Conservation (phyloP, 163 green algal genomes). For the Scenedesmus sp. region DNA sequence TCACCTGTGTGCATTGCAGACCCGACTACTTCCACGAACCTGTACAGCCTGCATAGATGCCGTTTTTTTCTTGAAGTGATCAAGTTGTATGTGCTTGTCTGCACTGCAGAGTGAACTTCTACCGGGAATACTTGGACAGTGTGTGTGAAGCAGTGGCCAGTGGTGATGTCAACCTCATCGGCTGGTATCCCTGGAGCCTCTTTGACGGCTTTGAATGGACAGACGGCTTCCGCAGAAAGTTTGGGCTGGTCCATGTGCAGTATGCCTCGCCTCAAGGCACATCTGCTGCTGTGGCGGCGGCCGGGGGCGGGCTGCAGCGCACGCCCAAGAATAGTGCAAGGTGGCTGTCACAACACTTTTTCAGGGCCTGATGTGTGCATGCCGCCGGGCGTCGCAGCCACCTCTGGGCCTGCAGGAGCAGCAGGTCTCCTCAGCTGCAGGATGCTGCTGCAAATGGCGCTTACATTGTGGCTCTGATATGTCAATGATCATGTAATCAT, state of each 20-base stretch:
- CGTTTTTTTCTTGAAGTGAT: no score
- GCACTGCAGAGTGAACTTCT: conserved; percentile 31
- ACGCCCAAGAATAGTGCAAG: conserved; percentile 59
- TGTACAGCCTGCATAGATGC: no score
- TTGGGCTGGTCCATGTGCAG: conserved; percentile 76
- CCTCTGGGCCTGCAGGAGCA: no score
- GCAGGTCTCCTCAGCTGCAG: no score
- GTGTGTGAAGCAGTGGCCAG: background rate
- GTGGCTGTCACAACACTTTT: conserved; percentile 55
- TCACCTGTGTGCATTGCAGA: no score
- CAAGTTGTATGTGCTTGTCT: conserved; percentile 48
- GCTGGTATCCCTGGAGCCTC: conserved; percentile 36
- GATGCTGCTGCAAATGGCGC: no score
- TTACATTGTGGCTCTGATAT: no score
- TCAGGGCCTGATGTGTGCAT: background rate
- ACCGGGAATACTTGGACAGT: conserved; percentile 52
- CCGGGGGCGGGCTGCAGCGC: conserved; percentile 43
- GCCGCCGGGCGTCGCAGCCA: no score
- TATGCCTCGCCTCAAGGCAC: conserved; percentile 49
- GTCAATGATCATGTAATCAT: no score
- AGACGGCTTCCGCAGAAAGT: conserved; percentile 72
- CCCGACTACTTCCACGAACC: no score
- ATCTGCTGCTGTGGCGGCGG: conserved; percentile 13
- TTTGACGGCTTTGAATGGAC: conserved; percentile 77
- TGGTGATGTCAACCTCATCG: background rate